Base-by-base conservation (phyloP, 345 rosid genomes). In the Bruguiera sexangula region DNA sequence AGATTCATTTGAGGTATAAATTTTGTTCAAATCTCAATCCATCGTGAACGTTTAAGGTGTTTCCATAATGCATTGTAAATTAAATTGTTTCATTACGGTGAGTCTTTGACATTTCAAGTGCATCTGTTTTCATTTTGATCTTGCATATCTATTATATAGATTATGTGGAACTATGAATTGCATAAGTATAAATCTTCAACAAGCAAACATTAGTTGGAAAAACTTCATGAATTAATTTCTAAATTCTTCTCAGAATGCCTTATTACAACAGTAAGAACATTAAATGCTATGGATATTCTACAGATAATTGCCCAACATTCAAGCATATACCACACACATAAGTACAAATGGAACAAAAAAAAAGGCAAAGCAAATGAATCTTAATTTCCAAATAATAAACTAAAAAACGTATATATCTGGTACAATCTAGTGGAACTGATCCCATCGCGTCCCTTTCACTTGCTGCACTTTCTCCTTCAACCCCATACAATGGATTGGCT, bases 191-290 rank as follows among this genome's bases (percentile, higher is more conserved):
- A 27, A 53, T 60, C 26, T 2, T 37, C 6, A 43, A 62, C 50
- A 11, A 6, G 65, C 24, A 31, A 6, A 53, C 13, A 64, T 52
- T 26, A 26, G 48, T 54, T 4, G 39, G 39, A 69, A 74, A 51
- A 74, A 18, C 65, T 57, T 50, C 68, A 69, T 68, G 43, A 32
- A 64, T 68, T 56, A 70, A 70, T 53, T 67, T 11, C 50, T 52
- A 73, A 75, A 57, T 68, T 75, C 79, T 65, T 66, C 61, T 19
- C 7, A 39, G 36, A 57, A 72, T 67, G 75, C 57, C 70, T 73
- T 69, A 65, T 58, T 75, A 81, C 82, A 81, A 65, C 59, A 52
- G 65, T 62, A 15, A 46, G 10, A 71, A 56, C 63, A 60, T 54
- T 64, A 32, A 24, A 66, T 60, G 52, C 61, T 56, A 6, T 58